Base-by-base conservation (phyloP, 352 stramenopile species). In the Pythium dissimile region DNA sequence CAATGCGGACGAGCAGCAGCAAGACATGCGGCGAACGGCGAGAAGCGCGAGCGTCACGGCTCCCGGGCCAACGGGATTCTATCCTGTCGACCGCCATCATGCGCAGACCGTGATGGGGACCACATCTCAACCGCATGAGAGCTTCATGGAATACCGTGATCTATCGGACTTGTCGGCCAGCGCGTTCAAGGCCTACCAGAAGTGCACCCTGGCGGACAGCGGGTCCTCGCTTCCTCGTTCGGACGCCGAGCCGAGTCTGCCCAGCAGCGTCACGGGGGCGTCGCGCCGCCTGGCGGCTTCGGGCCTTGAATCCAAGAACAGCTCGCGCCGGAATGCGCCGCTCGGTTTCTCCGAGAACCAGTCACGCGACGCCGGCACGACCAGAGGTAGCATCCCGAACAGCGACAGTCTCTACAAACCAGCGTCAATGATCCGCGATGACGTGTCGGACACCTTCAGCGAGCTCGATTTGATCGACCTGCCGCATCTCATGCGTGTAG, bases 401-500 rank as follows among this genome's bases (percentile, higher is more conserved):
- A 80, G 54, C 20, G 59, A 73, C 2, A 11, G 18, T 31, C 48
- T 38, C 30, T 15, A 23, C 16, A 57, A 61, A 38, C 35, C 49
- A n/a, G 11, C 58, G 18, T 80, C 64, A 26, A 83, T 73, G 24
- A 72, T 86, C 38, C 79, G 74, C 38, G 72, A 86, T 24, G 71
- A 75, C 24, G 67, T 76, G 18, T 88, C 72, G 7, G 80, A 91
- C 38, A 86, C 80, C 0, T 91, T 91, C 52, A 91, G 80, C 43
- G 80, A 90, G 47, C 67, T 90, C 61, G 80, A 89, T 37, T 61
- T 91, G 45, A 74, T 75, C 10, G 78, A 88, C 35, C 66, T 91
- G 11, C 80, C 80, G 15, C 80, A 91, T 27, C 58, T 91, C 38
- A 86, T 91, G 76, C 74, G 73, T 39, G 86, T 84, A 10, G 75